Conservation (phyloP, 2,329 filamentous ascomycete species). For the Dichotomopilus funicola region DNA sequence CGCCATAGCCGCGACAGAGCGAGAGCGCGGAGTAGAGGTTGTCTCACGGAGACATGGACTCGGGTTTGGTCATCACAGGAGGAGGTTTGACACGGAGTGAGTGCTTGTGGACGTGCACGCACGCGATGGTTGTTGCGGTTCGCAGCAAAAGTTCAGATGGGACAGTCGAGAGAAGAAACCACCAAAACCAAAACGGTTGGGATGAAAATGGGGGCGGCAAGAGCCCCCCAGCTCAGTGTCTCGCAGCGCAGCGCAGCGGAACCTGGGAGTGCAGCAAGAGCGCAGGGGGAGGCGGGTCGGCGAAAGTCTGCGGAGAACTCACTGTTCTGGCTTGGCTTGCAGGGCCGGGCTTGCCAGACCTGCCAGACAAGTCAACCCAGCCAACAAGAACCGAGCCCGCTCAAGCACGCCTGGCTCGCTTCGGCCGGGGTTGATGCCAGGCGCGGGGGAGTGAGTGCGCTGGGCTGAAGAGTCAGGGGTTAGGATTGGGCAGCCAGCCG, state of each 20-base stretch:
- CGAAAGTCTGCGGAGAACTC: too few species aligned
- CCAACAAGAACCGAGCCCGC: not conserved
- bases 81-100: not conserved
- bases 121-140: too few species aligned
- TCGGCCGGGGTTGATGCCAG: not conserved
- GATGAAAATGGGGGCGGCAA: not conserved
- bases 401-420: not conserved
- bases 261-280: not conserved
- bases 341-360: too few species aligned
- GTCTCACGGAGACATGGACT: slow-evolving; percentile 16
- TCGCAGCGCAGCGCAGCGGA: not conserved
- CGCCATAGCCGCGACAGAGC: slow-evolving; percentile 21
- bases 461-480: slow-evolving; percentile 10
- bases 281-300: not conserved
- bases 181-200: not conserved
- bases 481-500: slow-evolving; percentile 10
- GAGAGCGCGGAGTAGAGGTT: slow-evolving; percentile 4
- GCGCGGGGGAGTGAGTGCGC: not conserved
- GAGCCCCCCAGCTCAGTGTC: not conserved
- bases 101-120: too few species aligned
- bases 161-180: not conserved
- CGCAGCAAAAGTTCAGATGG: not conserved
- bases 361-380: not conserved
- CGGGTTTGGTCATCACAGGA: not conserved
- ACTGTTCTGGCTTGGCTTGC: too few species aligned